phyloP scores from a whole-genome alignment of 371 early-diverging fungal species.

The Zychaea mexicana region DNA sequence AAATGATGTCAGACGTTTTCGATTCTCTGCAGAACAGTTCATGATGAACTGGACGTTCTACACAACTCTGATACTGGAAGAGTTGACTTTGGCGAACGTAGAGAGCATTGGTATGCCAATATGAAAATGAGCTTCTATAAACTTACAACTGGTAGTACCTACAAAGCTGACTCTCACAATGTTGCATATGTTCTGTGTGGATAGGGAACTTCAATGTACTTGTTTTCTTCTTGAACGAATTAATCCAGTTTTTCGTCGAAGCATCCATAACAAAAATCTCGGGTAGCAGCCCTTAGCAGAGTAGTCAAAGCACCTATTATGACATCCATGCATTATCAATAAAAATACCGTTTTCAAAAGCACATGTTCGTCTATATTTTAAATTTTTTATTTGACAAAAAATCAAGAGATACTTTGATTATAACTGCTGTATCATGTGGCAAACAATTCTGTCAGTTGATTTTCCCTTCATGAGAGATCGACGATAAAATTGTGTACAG shows the following conservation, averaged over 20 bases:
- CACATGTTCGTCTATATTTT: too few relatives aligned
- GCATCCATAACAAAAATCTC: background rate
- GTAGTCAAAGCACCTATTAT: too few relatives aligned
- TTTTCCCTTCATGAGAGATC: too few relatives aligned
- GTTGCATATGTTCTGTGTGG: background rate
- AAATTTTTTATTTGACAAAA: too few relatives aligned
- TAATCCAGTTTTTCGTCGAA: background rate
- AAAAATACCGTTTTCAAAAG: too few relatives aligned
- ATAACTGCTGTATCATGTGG: too few relatives aligned
- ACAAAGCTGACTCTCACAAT: background rate
- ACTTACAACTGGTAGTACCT: background rate
- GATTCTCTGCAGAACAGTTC: background rate
- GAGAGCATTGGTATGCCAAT: background rate
- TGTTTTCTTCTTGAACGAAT: background rate
- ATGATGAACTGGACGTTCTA: background rate
- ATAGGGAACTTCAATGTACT: background rate
- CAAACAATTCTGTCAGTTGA: too few relatives aligned
- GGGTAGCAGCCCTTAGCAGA: too few relatives aligned
- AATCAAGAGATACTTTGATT: too few relatives aligned
- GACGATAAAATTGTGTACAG: too few relatives aligned
- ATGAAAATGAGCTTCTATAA: background rate
- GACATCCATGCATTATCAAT: too few relatives aligned
- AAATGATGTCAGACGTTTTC: background rate
- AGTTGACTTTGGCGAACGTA: background rate
- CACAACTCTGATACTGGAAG: background rate